These are phyloP conservation scores for Ascochyta lentis DNA, from an alignment of 2,329 filamentous ascomycete genomes.

Conservation along the genomic window DNA sequence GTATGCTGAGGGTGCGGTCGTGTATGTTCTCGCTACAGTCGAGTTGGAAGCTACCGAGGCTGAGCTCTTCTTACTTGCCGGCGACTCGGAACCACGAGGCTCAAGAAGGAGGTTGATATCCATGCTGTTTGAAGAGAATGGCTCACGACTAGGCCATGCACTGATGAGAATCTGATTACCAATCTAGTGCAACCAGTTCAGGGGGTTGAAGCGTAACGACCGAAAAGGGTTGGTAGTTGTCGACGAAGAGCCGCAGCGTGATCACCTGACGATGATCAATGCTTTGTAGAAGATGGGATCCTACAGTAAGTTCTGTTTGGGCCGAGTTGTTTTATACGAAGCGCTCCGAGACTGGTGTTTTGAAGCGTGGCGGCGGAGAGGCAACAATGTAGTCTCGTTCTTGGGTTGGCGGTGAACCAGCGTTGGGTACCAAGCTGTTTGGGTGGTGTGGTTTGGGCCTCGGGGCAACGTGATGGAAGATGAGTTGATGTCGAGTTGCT, in stretches of 20 bases:
- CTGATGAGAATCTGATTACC: slow-evolving; percentile 12
- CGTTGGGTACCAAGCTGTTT: slow-evolving; percentile 19
- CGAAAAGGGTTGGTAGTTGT: background rate
- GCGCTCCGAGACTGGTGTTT: background rate
- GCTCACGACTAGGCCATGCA: slow-evolving; percentile 53
- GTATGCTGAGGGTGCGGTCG: slow-evolving; percentile 46
- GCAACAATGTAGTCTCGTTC: slow-evolving; percentile 6
- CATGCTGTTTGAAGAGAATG: slow-evolving; percentile 72
- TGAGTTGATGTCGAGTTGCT: slow-evolving; percentile 27
- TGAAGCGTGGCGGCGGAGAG: slow-evolving; percentile 11
- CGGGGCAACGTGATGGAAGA: background rate
- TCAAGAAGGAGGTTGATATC: slow-evolving; percentile 93
- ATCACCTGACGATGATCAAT: slow-evolving; percentile 3
- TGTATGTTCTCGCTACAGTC: slow-evolving; percentile 49
- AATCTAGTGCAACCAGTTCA: background rate
- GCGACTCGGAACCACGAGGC: slow-evolving; percentile 75
- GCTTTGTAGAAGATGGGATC: background rate
- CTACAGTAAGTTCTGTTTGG: background rate
- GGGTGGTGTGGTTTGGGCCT: slow-evolving; percentile 17
- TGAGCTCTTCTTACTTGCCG: slow-evolving; percentile 55
- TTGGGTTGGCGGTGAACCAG: slow-evolving; percentile 18
- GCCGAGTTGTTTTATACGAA: background rate
- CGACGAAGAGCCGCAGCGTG: background rate
- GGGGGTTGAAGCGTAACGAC: slow-evolving; percentile 1
- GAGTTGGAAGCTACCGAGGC: slow-evolving; percentile 45